Evolutionary conservation across 208 protist species (phyloP), one percentile per base, ranked within the genome.

Genomic region (Plasmodiophora brassicae): DNA sequence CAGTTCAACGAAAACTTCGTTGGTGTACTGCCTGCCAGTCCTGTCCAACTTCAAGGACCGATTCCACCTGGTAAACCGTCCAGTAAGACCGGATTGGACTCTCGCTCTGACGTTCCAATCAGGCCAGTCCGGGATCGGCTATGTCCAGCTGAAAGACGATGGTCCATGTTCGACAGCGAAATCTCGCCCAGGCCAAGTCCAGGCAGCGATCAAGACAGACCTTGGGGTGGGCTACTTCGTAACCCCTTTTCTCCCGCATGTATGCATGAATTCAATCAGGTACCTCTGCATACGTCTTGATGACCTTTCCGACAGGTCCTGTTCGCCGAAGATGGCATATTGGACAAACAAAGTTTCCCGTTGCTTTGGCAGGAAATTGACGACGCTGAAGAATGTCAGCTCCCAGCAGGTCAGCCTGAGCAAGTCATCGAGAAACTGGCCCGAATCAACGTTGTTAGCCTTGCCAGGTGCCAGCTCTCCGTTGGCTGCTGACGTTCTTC

Each of bases 1-100:
- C 89, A 93, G 89, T 88, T 91, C 60, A 93, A 93, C 87, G 90
- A 92, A 35, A 93, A 93, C 85, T 87, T 89, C 43, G 88, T 72
- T 25, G 91, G 91, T 20, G 39, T 91, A 1, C 22, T 46, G 20
- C 89, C 87, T 38, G 88, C 53, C 10, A 36, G 44, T 43, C 20
- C 44, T 44, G 14, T 46, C 28, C 50, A 78, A 32, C 28, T 85
- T 20, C 14, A 1, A 1, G 43, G 5, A 71, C 44, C 85, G n/a
- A 60, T 88, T 60, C 5, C 46, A 1, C 85, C 85, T 86, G 85
- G 85, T 60, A 10, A 43, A n/a, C 22, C n/a, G 50, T n/a, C n/a
- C 22, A 60, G 50, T 60, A n/a, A n/a, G n/a, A 60, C 50, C n/a
- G 50, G 50, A 20, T 60, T 60, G 50, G n/a, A 60, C 20, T n/a